A percentile compares a stretch with the other conserved stretches of the same genome.
Evolutionary conservation across 2,329 filamentous ascomycete genomes (phyloP).

Genomic region (Tolypocladium tropicale): DNA sequence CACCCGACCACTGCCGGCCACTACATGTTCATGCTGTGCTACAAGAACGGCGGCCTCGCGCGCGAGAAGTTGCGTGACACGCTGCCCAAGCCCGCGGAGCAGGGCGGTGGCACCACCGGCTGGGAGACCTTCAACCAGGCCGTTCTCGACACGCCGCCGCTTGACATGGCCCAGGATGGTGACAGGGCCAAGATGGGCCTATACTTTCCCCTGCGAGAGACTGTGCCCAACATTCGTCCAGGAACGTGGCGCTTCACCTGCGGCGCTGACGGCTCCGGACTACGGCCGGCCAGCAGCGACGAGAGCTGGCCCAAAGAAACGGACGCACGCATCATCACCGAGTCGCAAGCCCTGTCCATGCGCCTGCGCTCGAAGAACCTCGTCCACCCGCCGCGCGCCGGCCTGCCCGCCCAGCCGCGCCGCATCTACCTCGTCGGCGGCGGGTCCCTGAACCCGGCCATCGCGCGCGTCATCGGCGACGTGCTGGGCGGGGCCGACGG

Average conservation of each 20-base stretch:
- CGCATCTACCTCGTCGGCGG: conserved; percentile 92
- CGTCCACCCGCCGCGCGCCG: conserved; percentile 43
- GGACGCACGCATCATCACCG: conserved; percentile 82
- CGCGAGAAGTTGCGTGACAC: conserved; percentile 81
- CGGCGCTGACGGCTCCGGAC: conserved; percentile 41
- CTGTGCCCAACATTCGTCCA: conserved; percentile 79
- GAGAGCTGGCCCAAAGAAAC: conserved; percentile 38
- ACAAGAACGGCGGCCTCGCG: conserved; percentile 94
- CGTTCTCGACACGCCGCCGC: conserved; percentile 56
- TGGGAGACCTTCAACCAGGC: conserved; percentile 77
- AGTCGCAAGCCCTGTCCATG: conserved; percentile 90
- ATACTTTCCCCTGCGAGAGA: conserved; percentile 94
- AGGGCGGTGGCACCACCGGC: conserved; percentile 34
- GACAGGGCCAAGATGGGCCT: conserved; percentile 69
- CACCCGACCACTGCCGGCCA: conserved; percentile 82
- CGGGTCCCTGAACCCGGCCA: conserved; percentile 80
- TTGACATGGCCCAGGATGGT: conserved; percentile 44
- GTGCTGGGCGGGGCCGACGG: conserved; percentile 84
- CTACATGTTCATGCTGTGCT: conserved; percentile 99
- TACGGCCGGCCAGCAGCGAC: conserved; percentile 17
- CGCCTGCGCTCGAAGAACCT: conserved; percentile 74
- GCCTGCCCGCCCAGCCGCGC: conserved; percentile 71
- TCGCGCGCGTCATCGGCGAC: conserved; percentile 74
- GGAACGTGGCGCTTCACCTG: conserved; percentile 79
- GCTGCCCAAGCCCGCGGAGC: conserved; percentile 45